Conservation (phyloP, 164 flowering plant species). For the Magnolia kwangsiensis region DNA sequence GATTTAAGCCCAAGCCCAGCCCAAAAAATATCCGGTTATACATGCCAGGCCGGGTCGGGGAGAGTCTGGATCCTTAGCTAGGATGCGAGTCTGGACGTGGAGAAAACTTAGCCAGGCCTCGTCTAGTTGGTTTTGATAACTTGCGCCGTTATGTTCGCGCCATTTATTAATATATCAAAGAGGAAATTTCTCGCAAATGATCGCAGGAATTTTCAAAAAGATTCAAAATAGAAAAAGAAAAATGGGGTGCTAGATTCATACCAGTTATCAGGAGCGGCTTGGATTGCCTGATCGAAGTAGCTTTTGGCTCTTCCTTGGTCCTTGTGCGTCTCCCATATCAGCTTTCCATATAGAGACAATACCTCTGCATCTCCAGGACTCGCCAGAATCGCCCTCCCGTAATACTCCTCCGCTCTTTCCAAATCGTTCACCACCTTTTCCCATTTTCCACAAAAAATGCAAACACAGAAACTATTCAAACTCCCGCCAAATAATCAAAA, state of each 20-base stretch:
- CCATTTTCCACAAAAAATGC: neutral
- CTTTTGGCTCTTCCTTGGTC: slow-evolving; percentile 53
- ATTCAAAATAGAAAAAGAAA: too few relatives aligned
- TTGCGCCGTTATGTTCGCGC: too few relatives aligned
- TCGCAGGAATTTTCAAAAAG: too few relatives aligned
- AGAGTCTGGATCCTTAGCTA: too few relatives aligned
- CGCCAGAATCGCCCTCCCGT: slow-evolving; percentile 73
- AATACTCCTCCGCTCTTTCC: slow-evolving; percentile 70
- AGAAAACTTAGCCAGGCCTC: too few relatives aligned
- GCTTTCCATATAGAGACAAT: slow-evolving; percentile 56
- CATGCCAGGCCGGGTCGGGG: too few relatives aligned
- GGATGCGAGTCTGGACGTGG: too few relatives aligned
- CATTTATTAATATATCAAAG: too few relatives aligned
- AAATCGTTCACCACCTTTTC: slow-evolving; percentile 54
- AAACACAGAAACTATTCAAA: neutral
- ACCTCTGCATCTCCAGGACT: slow-evolving; percentile 73
- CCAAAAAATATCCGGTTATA: too few relatives aligned
- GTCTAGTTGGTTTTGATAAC: too few relatives aligned
- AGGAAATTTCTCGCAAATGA: too few relatives aligned
- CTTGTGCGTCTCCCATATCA: slow-evolving; percentile 66
- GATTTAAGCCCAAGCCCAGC: too few relatives aligned
- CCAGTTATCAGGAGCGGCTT: slow-evolving; percentile 68
- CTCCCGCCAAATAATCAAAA: neutral
- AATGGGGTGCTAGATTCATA: slow-evolving; percentile 13
- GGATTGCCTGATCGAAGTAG: slow-evolving; percentile 66